These are phyloP conservation scores for Spiraea crenata DNA, from an alignment of 331 rosid genomes.

Conservation along the genomic window DNA sequence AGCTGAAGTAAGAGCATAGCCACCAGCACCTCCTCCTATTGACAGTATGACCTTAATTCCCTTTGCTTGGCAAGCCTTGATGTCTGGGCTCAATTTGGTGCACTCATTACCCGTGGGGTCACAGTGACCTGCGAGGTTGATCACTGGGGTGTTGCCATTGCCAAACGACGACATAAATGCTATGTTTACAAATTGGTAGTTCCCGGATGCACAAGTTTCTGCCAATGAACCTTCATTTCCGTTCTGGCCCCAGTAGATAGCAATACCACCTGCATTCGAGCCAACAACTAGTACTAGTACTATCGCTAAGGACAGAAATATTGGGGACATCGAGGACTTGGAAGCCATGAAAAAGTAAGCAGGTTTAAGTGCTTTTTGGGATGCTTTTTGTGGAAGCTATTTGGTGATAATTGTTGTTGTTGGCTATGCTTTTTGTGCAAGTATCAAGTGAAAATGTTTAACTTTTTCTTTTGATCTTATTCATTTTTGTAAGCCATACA, in stretches of 20 bases:
- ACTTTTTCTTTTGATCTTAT: no score
- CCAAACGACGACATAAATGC: constrained; percentile 47
- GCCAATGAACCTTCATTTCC: constrained; percentile 34
- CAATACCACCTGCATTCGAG: constrained; percentile 31
- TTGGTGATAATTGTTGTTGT: no score
- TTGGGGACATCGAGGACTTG: background rate
- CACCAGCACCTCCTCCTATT: constrained; percentile 37
- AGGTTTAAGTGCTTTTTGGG: background rate
- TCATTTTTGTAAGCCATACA: no score
- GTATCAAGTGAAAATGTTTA: no score
- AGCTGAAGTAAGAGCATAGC: constrained; percentile 36
- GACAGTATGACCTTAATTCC: constrained; percentile 46
- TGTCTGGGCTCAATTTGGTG: constrained; percentile 28
- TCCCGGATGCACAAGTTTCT: constrained; percentile 39
- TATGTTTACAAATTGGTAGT: constrained; percentile 41
- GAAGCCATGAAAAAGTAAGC: no score
- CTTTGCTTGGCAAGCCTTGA: constrained; percentile 34
- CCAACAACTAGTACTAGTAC: background rate
- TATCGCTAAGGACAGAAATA: background rate
- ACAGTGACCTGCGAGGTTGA: constrained; percentile 54
- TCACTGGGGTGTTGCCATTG: constrained; percentile 28
- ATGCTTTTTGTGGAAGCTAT: background rate
- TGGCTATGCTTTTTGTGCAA: no score
- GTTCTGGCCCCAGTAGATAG: constrained; percentile 50
- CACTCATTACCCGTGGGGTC: constrained; percentile 14